Evolutionary conservation across 2,329 filamentous ascomycete genomes (phyloP), one percentile per base, ranked within the genome.

Genomic region (Rhexocercosporidium sp.): DNA sequence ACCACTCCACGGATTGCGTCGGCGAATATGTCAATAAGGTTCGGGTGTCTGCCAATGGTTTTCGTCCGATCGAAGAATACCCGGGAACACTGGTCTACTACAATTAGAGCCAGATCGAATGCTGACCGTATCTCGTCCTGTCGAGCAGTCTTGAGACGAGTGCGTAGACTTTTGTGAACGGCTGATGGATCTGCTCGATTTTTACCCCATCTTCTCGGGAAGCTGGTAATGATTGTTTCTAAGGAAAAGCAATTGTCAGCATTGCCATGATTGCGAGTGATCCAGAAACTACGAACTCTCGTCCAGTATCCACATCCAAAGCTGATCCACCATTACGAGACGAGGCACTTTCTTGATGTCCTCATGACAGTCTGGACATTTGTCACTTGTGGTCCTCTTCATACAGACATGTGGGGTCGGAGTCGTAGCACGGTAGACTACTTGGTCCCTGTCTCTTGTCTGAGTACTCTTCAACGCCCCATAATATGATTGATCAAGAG

Each of bases 121-220:
- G 79, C 77, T 0, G 79, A 79, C 0, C 73, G 72, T 16, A 81
- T 76, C 9, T 76, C 70, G 6, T 76, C 70, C 1, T 66, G 64
- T 0, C 71, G 68, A 3, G 67, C 66, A 4, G 39, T 4, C n/a
- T 76, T 71, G 0, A 82, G 69, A 0, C 75, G 71, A 3, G 71
- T 68, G 0, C 80, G 73, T 18, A 82, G 78, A 0, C 76, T 75
- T 44, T 80, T 79, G 67, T 82, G 79, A 0, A 83, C 76, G 0
- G 75, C 80, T 0, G 81, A 80, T 0, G 71, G 62, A 51, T 82
- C 80, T 2, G 76, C 72, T n/a, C 79, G 79, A 64, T 81, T 81
- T 0, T 75, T 71, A 0, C 82, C 82, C 44, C 79, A 84, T 9
- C 79, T 72, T 16, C 79, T 78, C 0, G 80, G 79, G 54, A 81